Conservation (phyloP, 805 yeast genomes). For the Hanseniaspora lindneri region DNA sequence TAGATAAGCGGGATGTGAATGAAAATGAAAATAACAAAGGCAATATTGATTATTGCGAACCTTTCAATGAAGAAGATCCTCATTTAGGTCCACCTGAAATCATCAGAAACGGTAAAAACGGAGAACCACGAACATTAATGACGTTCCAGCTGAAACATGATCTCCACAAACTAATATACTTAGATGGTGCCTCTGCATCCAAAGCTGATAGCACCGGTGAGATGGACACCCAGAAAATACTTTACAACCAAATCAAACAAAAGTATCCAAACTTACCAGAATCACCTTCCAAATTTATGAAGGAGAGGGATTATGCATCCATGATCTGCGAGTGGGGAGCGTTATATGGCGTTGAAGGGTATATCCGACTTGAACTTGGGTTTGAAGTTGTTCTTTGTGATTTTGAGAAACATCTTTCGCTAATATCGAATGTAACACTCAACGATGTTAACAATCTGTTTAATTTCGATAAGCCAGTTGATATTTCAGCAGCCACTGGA, state of each 20-base stretch:
- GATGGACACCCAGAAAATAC: slow-evolving; percentile 45
- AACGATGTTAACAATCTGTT: slow-evolving; percentile 30
- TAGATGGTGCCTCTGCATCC: slow-evolving; percentile 66
- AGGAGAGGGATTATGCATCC: slow-evolving; percentile 39
- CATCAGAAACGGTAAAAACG: slow-evolving; percentile 3
- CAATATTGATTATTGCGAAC: not conserved
- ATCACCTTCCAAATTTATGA: slow-evolving; percentile 18
- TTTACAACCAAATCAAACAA: slow-evolving; percentile 28
- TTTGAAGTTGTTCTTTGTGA: slow-evolving; percentile 53
- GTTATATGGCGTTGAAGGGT: slow-evolving; percentile 46
- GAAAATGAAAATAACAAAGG: not conserved
- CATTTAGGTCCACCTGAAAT: not conserved
- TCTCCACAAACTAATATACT: slow-evolving; percentile 36
- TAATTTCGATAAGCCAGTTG: slow-evolving; percentile 31
- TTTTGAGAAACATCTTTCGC: slow-evolving; percentile 37
- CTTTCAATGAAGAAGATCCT: not conserved
- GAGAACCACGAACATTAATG: slow-evolving; percentile 26
- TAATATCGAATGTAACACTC: slow-evolving; percentile 37
- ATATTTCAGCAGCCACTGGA: slow-evolving; percentile 22
- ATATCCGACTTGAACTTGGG: slow-evolving; percentile 47
- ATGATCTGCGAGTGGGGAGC: slow-evolving; percentile 45
- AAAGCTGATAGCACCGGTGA: slow-evolving; percentile 40
- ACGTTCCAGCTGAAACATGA: slow-evolving; percentile 41
- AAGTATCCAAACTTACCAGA: slow-evolving; percentile 12
- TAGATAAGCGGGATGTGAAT: no score